phyloP scores from a whole-genome alignment of 2,329 filamentous ascomycete genomes.

The Orbilia oligospora region DNA sequence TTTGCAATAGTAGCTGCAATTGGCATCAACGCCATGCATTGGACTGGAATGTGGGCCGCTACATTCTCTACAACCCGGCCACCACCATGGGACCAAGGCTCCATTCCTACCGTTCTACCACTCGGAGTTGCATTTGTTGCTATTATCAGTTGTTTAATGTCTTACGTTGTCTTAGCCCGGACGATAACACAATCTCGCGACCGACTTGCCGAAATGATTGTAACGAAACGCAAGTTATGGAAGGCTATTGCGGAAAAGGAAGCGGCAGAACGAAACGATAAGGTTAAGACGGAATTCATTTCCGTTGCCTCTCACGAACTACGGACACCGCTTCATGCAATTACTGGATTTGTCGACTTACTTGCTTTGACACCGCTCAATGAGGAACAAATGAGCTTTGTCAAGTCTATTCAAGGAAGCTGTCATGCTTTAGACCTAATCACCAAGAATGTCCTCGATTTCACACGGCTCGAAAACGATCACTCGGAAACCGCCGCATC shows the following conservation, averaged over 20 bases:
- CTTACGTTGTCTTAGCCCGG: constrained; percentile 57
- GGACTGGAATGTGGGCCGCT: constrained; percentile 59
- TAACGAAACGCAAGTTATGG: constrained; percentile 59
- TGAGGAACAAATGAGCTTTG: constrained; percentile 69
- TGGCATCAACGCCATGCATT: constrained; percentile 55
- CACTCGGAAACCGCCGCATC: constrained; percentile 50
- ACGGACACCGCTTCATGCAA: constrained; percentile 75
- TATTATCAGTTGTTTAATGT: constrained; percentile 58
- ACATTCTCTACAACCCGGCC: constrained; percentile 52
- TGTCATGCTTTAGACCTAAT: constrained; percentile 72
- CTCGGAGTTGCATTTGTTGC: constrained; percentile 58
- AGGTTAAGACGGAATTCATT: constrained; percentile 74
- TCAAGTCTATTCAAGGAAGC: constrained; percentile 71
- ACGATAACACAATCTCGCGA: constrained; percentile 60
- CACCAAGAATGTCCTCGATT: constrained; percentile 71
- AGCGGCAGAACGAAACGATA: constrained; percentile 65
- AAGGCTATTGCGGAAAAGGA: constrained; percentile 59
- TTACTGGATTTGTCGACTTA: constrained; percentile 72
- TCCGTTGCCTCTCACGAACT: constrained; percentile 75
- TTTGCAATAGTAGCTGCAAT: constrained; percentile 54
- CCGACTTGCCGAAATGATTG: constrained; percentile 56
- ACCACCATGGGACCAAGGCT: constrained; percentile 52
- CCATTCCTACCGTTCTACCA: constrained; percentile 48
- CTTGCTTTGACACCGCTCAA: constrained; percentile 71
- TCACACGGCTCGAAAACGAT: constrained; percentile 63